A percentile compares a stretch with the other conserved stretches of the same genome.
Evolutionary conservation across 371 early-diverging fungal genomes (phyloP).

Genomic region (Synchytrium microbalum): DNA sequence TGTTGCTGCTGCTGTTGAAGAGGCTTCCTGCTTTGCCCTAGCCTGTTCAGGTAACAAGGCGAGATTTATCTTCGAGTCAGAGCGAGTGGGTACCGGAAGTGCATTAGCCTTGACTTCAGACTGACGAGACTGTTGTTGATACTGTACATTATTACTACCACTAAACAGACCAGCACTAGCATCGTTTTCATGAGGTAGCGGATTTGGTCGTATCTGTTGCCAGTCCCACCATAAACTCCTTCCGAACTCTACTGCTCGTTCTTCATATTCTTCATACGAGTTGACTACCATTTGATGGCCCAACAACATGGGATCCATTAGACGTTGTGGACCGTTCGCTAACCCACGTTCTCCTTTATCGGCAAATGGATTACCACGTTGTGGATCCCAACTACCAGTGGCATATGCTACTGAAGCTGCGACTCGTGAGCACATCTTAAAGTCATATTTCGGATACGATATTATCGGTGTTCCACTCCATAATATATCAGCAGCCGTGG

Average conservation of each 20-base stretch:
- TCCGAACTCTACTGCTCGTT: constrained; percentile 65
- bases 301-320: constrained; percentile 24
- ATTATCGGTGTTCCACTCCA: constrained; percentile 91
- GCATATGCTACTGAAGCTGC: constrained; percentile 82
- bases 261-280: constrained; percentile 68
- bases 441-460: constrained; percentile 79
- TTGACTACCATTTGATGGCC: constrained; percentile 77
- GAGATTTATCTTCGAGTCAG: background rate
- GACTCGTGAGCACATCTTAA: constrained; percentile 87
- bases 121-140: background rate
- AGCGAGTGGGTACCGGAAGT: background rate
- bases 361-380: background rate
- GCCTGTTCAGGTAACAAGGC: background rate
- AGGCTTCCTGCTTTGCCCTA: background rate
- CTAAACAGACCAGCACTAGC: background rate
- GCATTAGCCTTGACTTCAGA: background rate
- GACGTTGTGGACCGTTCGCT: constrained; percentile 10
- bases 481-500: constrained; percentile 87
- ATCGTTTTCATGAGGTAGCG: background rate
- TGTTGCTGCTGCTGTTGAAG: background rate
- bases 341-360: constrained; percentile 1
- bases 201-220: constrained; percentile 27
- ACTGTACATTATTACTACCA: background rate
- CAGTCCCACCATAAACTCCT: constrained; percentile 41
- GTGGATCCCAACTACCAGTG: constrained; percentile 47